These are phyloP conservation scores for Raphanus raphanistrum DNA, from an alignment of 345 rosid species.

Conservation along the genomic window DNA sequence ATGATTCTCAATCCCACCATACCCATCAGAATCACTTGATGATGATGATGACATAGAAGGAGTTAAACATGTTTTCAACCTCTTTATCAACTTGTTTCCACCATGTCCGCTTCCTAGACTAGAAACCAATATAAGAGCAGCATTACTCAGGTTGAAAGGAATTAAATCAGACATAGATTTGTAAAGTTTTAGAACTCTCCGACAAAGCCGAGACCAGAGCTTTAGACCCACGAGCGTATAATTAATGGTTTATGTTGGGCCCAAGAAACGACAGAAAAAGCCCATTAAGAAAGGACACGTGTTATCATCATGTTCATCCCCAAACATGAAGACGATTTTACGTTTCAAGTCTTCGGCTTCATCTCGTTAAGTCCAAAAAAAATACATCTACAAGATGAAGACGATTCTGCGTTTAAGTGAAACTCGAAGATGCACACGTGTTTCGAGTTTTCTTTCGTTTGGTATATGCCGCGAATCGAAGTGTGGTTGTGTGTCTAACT, in stretches of 20 bases:
- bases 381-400: background rate
- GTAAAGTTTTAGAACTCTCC: background rate
- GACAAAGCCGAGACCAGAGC: background rate
- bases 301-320: too few relatives aligned
- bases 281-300: background rate
- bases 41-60: too few relatives aligned
- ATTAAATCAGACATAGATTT: background rate
- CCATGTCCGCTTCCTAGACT: too few relatives aligned
- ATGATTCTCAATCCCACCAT: background rate
- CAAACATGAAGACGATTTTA: too few relatives aligned
- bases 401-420: background rate
- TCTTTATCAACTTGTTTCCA: too few relatives aligned
- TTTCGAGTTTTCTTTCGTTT: background rate
- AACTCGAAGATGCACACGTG: background rate
- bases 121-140: too few relatives aligned
- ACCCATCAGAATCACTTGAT: background rate
- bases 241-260: background rate
- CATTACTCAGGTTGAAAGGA: background rate
- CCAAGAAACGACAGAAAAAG: background rate
- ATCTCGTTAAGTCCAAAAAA: too few relatives aligned
- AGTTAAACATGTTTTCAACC: background rate
- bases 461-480: background rate
- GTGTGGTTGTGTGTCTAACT: background rate
- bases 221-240: background rate
- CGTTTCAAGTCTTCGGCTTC: too few relatives aligned